These are phyloP conservation scores for Xerocomellus dryophilus DNA, from an alignment of 768 basidiomycete genomes.

Conservation along the genomic window DNA sequence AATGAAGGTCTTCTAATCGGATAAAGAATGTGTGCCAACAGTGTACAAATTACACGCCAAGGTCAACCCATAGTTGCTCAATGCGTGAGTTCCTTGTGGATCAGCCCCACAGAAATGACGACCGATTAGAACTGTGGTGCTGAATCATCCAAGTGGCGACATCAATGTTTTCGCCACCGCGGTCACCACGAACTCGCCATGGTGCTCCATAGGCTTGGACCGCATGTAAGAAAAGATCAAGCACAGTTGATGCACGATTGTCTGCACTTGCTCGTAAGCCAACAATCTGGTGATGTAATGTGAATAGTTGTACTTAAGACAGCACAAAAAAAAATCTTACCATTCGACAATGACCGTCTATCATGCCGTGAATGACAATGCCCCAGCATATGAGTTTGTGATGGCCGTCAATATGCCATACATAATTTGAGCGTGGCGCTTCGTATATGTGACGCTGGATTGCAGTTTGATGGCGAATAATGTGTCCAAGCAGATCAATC, in stretches of 20 bases:
- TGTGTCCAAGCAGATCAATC: constrained; percentile 5
- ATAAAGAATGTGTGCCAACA: constrained; percentile 44
- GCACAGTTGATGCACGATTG: constrained; percentile 27
- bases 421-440: constrained; percentile 8
- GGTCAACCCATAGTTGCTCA: constrained; percentile 45
- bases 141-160: constrained; percentile 30
- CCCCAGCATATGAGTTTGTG: constrained; percentile 27
- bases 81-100: constrained; percentile 44
- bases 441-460: constrained; percentile 2
- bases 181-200: constrained; percentile 27
- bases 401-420: constrained; percentile 28
- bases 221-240: constrained; percentile 21
- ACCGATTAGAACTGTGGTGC: constrained; percentile 18
- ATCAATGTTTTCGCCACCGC: constrained; percentile 30
- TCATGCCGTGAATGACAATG: constrained; percentile 25
- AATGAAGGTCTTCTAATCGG: constrained; percentile 35
- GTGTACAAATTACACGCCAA: constrained; percentile 38
- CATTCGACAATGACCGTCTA: constrained; percentile 31
- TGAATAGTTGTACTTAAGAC: background rate
- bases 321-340: background rate
- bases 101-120: constrained; percentile 32
- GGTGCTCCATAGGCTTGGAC: constrained; percentile 16
- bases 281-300: constrained; percentile 10
- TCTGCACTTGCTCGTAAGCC: constrained; percentile 23
- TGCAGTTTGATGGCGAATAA: background rate